phyloP scores from a whole-genome alignment of 257 asterid genomes.

The Ehretia macrophylla region DNA sequence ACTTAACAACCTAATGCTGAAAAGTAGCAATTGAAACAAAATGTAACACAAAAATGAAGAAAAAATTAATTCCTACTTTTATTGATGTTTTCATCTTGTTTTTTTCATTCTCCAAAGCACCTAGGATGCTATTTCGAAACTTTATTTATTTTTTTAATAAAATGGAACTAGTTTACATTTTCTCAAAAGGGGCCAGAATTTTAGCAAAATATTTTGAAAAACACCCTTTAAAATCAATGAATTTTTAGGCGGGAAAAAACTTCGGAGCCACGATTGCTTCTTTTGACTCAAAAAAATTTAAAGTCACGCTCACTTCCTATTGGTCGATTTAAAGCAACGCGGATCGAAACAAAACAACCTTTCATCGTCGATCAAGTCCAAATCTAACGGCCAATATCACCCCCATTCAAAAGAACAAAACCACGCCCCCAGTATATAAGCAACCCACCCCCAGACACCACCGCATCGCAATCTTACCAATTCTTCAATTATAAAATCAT shows the following conservation, averaged over 20 bases:
- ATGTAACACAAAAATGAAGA: too few relatives aligned
- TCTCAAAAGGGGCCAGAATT: too few relatives aligned
- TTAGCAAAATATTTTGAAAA: neutral
- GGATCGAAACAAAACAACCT: conserved; percentile 7
- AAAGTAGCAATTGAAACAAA: too few relatives aligned
- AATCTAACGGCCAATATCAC: conserved; percentile 20
- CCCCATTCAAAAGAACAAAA: too few relatives aligned
- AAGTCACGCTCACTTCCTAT: conserved; percentile 10
- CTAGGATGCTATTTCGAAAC: too few relatives aligned
- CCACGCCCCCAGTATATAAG: conserved; percentile 12
- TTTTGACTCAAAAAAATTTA: conserved; percentile 3
- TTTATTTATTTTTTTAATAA: too few relatives aligned
- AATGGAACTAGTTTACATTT: too few relatives aligned
- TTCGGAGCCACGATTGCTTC: neutral
- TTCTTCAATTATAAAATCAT: too few relatives aligned
- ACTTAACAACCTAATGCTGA: too few relatives aligned
- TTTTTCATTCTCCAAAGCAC: too few relatives aligned
- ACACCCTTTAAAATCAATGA: neutral
- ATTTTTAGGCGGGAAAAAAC: conserved; percentile 15
- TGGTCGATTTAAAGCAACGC: conserved; percentile 25
- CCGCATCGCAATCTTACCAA: neutral
- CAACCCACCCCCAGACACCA: neutral
- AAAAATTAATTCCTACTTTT: too few relatives aligned
- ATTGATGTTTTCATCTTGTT: too few relatives aligned
- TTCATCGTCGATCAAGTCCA: conserved; percentile 7